Conservation (phyloP, 345 rosid species). For the Sisymbrium irio region DNA sequence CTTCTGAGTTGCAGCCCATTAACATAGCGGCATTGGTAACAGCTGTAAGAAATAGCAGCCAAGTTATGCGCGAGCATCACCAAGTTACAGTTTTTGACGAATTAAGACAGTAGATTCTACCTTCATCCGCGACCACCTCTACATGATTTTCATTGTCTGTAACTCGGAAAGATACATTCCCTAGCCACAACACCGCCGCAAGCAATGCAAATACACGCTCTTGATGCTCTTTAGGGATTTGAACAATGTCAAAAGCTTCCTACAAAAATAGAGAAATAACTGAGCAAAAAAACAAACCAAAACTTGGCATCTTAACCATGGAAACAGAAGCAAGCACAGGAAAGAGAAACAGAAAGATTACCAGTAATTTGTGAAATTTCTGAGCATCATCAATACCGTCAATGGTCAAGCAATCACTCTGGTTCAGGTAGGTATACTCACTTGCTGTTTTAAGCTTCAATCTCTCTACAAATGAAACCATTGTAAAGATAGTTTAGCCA, state of each 20-base stretch:
- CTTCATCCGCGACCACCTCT: constrained; percentile 80
- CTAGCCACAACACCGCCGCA: constrained; percentile 89
- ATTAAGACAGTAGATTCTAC: constrained; percentile 37
- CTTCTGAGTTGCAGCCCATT: constrained; percentile 64
- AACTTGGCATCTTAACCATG: neutral
- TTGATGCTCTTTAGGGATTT: constrained; percentile 68
- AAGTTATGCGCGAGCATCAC: constrained; percentile 20
- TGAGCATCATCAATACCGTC: constrained; percentile 73
- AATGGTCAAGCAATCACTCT: constrained; percentile 76
- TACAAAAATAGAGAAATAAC: constrained; percentile 25
- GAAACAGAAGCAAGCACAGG: constrained; percentile 1
- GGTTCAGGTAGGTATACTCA: constrained; percentile 82
- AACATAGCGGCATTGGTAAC: constrained; percentile 63
- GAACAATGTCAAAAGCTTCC: constrained; percentile 78
- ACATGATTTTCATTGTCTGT: constrained; percentile 77
- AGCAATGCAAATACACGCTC: constrained; percentile 74
- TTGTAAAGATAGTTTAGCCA: neutral
- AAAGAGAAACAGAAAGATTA: constrained; percentile 30
- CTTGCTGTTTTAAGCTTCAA: constrained; percentile 73
- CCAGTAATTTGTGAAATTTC: constrained; percentile 69
- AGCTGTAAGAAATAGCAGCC: constrained; percentile 52
- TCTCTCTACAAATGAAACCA: constrained; percentile 52
- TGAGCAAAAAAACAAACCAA: neutral
- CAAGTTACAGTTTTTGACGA: neutral
- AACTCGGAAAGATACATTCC: constrained; percentile 76